Evolutionary conservation across 768 basidiomycete genomes (phyloP), one percentile per base, ranked within the genome.

Genomic region (Mycena capillaripes): DNA sequence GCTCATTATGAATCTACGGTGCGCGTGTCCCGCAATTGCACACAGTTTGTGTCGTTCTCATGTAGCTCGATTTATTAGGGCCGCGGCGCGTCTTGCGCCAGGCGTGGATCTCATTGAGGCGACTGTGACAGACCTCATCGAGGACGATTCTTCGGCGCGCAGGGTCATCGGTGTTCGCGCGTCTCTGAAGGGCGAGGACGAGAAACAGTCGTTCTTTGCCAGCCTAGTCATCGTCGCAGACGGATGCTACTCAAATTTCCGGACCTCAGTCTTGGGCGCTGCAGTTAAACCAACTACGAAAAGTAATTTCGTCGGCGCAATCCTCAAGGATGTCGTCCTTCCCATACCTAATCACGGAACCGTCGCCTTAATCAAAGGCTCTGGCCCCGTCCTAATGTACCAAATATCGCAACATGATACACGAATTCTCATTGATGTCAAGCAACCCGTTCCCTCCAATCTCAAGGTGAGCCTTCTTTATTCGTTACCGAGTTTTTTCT

Each of bases 191-290:
- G 71, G 69, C 21, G 80, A 81, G 17, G 74, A 71, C 27, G 85
- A 85, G 71, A 88, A 89, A 76, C 86, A 91, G 70, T 78, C 86
- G 0, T 91, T 92, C 77, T 87, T 85, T 69, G 96, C 95, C 0
- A 91, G 93, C 74, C 81, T 99, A 60, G 94, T 96, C 53, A 84
- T 99, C 79, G 84, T 98, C 69, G 96, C 97, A 5, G 97, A 99
- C 79, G 97, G 97, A 0, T 98, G 96, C 81, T 95, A 95, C 83
- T 97, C 95, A 5, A 98, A 97, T 78, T 97, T 99, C 86, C 88
- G 97, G 59, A 86, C 82, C 14, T 71, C 84, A 2, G 90, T 96
- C n/a, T 87, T 92, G 87, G 89, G 89, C 63, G 76, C 79, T 46
- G 79, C 83, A 14, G 79, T 79, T 55, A 91, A 90, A 77, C 85